Base-by-base conservation (phyloP, 257 asterid species). In the Haberlea rhodopensis region DNA sequence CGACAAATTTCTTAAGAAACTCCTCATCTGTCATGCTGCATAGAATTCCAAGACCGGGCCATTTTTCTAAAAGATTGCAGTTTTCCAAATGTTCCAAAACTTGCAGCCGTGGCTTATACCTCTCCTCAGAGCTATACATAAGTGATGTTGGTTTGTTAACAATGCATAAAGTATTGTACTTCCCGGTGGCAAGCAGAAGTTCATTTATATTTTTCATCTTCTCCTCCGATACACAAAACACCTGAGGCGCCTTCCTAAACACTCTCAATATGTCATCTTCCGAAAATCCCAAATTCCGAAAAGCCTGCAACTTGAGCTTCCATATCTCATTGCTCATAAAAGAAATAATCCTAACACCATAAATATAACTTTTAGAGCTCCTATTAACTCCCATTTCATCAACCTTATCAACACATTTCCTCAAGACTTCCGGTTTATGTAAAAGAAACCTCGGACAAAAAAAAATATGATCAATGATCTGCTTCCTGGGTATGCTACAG, bases 351-450 rank as follows among this genome's bases (percentile, higher is more conserved):
- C 58, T 22, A 11, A 70, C 32, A 15, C 52, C 70, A 32, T 53
- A 52, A 8, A 53, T 20, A 43, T 37, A 70, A 69, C 46, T 18
- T 29, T 23, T 70, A 1, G 70, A 70, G 31, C 24, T 55, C 51
- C 53, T 62, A 43, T 26, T 18, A 18, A 28, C 46, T 6, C 75
- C 69, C 65, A 62, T 62, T 16, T 45, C 20, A 8, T 70, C 60
- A 31, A 43, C 69, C 5, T 7, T 73, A 5, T 45, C 71, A 26
- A 73, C 75, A 31, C 48, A 21, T 66, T 58, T 61, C 55, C 45
- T 63, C 69, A 79, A 26, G n/a, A n/a, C 54, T 25, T 76, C 77
- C 0, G 79, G 68, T 34, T 24, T 69, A 28, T 15, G 21, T 53
- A 66, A 32, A 57, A 73, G 20, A 53, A 62, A 69, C 24, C 79